Evolutionary conservation across 768 basidiomycete species (phyloP), one percentile per base, ranked within the genome.

Genomic region (Podaxis mareebaensis): DNA sequence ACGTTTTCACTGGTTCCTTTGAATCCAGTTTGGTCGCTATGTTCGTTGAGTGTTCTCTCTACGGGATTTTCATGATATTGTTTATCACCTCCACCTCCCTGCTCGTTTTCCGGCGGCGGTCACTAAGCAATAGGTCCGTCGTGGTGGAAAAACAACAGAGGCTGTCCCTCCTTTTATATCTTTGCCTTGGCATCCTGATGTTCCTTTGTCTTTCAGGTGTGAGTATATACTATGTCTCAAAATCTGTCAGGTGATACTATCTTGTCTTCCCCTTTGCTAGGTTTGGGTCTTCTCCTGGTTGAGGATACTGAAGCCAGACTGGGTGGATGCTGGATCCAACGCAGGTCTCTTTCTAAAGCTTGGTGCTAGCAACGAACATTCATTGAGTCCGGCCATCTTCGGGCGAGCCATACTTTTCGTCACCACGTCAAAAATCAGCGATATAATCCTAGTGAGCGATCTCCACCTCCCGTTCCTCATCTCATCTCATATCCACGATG

Each of bases 221-320:
- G 44, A 56, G 55, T 7, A 39, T 26, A n/a, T 15, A 1, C 3
- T 38, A 17, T 48, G 42, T n/a, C 48, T 26, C 5, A 12, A 4
- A 24, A 22, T 49, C 10, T 20, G n/a, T 58, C 2, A 11, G 22
- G 28, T 12, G 22, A 20, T n/a, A 20, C 26, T 11, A 38, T 26
- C 13, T 12, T 22, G 13, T 38, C 33, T 8, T 33, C 28, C 53
- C 4, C 4, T 15, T 17, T 15, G 11, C 4, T 15, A 59, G 58
- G 58, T 51, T 15, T 59, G 58, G 58, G 15, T 49, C 10, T 38
- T 59, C 22, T 59, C 58, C 3, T 59, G 58, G 58, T 3, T 49
- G 17, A 59, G 48, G 15, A 24, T 51, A 17, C 38, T 59, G 7
- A 51, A 39, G 2, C 58, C 58, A 6, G 12, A 24, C 10, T 30